These are phyloP conservation scores for Plasmodium ovale DNA, from an alignment of 169 alveolate genomes.

Conservation along the genomic window DNA sequence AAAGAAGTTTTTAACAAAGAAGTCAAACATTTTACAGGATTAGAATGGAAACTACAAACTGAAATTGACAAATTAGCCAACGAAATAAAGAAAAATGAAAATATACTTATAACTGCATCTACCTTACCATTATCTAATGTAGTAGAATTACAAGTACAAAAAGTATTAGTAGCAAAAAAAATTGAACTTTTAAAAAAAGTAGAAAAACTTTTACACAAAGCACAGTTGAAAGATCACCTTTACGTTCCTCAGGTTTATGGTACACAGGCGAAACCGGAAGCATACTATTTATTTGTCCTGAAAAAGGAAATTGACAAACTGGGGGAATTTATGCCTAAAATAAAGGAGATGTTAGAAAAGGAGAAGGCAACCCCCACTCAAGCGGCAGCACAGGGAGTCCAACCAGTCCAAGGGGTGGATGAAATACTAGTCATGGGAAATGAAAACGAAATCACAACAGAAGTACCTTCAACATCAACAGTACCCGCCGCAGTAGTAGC, in stretches of 20 bases:
- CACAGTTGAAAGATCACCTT: background rate
- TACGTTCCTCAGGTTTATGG: conserved; percentile 28
- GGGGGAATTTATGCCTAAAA: conserved; percentile 23
- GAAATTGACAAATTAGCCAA: conserved; percentile 9
- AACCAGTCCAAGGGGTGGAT: background rate
- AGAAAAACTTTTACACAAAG: conserved; percentile 1
- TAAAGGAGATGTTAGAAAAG: background rate
- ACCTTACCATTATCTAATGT: conserved; percentile 1
- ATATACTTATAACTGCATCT: background rate
- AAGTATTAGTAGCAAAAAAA: conserved; percentile 19
- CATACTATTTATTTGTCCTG: conserved; percentile 39
- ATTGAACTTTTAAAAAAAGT: conserved; percentile 24
- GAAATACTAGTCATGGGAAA: background rate
- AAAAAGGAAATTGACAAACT: conserved; percentile 57
- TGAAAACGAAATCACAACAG: background rate
- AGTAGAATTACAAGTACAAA: conserved; percentile 33
- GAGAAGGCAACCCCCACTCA: background rate
- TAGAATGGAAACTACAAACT: conserved; percentile 2
- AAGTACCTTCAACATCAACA: background rate
- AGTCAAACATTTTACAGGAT: background rate
- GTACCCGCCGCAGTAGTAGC: background rate
- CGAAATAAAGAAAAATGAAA: conserved; percentile 10
- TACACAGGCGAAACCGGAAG: conserved; percentile 2
- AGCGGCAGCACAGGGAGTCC: background rate
- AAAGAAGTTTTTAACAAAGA: conserved; percentile 6